A percentile compares a stretch with the other conserved stretches of the same genome.
These are phyloP conservation scores for Pogostemon cablin DNA, from an alignment of 257 asterid species.

Conservation along the genomic window DNA sequence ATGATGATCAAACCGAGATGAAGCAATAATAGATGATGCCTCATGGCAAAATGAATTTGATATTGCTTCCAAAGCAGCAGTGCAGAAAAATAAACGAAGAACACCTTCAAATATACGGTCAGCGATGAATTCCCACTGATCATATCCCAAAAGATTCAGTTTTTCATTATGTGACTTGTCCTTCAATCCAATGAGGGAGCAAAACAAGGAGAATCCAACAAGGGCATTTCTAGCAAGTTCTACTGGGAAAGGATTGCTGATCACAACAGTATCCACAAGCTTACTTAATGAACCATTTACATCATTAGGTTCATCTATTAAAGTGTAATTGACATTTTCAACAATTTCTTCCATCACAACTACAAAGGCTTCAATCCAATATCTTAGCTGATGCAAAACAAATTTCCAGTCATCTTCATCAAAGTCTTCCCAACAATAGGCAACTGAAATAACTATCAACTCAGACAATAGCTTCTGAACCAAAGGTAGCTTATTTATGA, in stretches of 20 bases:
- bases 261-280: slow-evolving; percentile 48
- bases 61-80: slow-evolving; percentile 79
- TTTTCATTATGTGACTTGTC: slow-evolving; percentile 45
- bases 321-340: slow-evolving; percentile 65
- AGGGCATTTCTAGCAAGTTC: slow-evolving; percentile 84
- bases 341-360: slow-evolving; percentile 83
- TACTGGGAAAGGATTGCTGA: slow-evolving; percentile 51
- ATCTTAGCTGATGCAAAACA: slow-evolving; percentile 72
- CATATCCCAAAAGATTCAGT: slow-evolving; percentile 51
- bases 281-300: slow-evolving; percentile 46
- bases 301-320: slow-evolving; percentile 44
- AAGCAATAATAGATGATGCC: slow-evolving; percentile 72
- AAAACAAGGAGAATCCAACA: slow-evolving; percentile 67
- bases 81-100: slow-evolving; percentile 86
- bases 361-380: slow-evolving; percentile 88
- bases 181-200: slow-evolving; percentile 46
- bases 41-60: slow-evolving; percentile 52
- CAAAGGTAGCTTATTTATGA: slow-evolving; percentile 70
- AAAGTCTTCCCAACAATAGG: slow-evolving; percentile 92
- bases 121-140: slow-evolving; percentile 71
- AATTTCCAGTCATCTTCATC: slow-evolving; percentile 93
- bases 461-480: slow-evolving; percentile 76
- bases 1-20: slow-evolving; percentile 64
- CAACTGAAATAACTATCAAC: slow-evolving; percentile 69
- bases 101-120: slow-evolving; percentile 83